A percentile compares a stretch with the other conserved stretches of the same genome.
phyloP scores from a whole-genome alignment of 2,329 filamentous ascomycete species.

The Phyllosticta citribraziliensis region DNA sequence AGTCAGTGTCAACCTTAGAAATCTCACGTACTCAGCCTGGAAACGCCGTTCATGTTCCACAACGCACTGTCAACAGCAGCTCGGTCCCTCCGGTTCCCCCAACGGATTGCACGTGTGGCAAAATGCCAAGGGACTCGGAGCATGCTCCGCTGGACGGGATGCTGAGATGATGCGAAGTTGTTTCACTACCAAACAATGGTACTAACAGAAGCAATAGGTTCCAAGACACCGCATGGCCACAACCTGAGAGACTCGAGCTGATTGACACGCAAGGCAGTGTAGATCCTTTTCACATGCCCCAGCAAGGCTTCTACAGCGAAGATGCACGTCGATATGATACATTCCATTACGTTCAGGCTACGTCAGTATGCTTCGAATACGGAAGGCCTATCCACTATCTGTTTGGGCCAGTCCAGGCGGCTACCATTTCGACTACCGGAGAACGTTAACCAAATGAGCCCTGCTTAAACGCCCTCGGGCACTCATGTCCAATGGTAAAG shows the following conservation, averaged over 20 bases:
- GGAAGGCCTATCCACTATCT: neutral
- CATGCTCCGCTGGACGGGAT: neutral
- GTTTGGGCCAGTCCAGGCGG: neutral
- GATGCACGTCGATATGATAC: neutral
- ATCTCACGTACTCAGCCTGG: neutral
- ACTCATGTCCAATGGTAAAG: neutral
- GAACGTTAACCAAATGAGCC: neutral
- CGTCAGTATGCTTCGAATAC: neutral
- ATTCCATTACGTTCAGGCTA: neutral
- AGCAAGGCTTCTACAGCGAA: neutral
- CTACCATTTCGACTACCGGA: neutral
- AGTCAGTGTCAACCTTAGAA: neutral
- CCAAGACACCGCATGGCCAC: neutral
- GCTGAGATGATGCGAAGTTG: neutral
- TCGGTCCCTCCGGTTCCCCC: neutral
- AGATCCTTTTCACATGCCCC: neutral
- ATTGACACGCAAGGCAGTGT: neutral
- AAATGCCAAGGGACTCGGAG: neutral
- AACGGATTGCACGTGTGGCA: neutral
- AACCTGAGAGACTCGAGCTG: neutral
- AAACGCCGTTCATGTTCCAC: neutral
- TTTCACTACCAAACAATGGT: neutral
- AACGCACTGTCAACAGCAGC: neutral
- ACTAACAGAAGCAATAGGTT: neutral
- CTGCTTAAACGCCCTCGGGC: neutral